These are phyloP conservation scores for Pleurotus sapidus DNA, from an alignment of 768 basidiomycete genomes.

Conservation along the genomic window DNA sequence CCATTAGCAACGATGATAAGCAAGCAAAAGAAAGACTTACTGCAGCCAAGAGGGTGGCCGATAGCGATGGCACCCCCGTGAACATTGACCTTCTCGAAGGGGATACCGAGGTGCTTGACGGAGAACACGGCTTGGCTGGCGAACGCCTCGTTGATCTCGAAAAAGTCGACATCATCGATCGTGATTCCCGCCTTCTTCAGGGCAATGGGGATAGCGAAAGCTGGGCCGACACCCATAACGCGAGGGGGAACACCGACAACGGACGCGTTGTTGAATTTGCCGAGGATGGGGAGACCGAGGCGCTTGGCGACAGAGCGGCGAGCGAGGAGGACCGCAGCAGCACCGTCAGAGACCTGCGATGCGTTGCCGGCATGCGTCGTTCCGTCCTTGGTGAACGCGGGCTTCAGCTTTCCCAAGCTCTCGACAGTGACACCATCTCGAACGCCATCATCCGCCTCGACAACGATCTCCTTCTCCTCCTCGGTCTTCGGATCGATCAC, in stretches of 20 bases:
- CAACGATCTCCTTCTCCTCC: conserved; percentile 60
- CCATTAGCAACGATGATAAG: conserved; percentile 1
- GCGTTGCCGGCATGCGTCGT: conserved; percentile 83
- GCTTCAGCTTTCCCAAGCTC: conserved; percentile 76
- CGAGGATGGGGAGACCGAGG: conserved; percentile 82
- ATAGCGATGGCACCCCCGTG: conserved; percentile 89
- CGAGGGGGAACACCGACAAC: conserved; percentile 81
- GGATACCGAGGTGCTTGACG: conserved; percentile 66
- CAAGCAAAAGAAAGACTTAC: conserved; percentile 39
- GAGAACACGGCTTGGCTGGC: conserved; percentile 79
- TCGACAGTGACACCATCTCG: conserved; percentile 81
- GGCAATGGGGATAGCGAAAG: conserved; percentile 78
- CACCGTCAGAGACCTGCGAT: conserved; percentile 90
- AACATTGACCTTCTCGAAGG: conserved; percentile 78
- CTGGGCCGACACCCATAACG: conserved; percentile 92
- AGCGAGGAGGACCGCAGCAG: conserved; percentile 83
- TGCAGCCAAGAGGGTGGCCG: conserved; percentile 86
- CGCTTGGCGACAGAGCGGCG: conserved; percentile 78
- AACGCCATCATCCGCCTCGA: conserved; percentile 84
- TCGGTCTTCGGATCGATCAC: conserved; percentile 74
- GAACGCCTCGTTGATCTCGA: conserved; percentile 91
- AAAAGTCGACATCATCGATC: conserved; percentile 80
- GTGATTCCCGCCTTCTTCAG: conserved; percentile 66
- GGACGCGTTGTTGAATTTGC: conserved; percentile 74
- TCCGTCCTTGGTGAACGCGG: conserved; percentile 78